Conservation (phyloP, 768 basidiomycete genomes). For the Hericium erinaceus region DNA sequence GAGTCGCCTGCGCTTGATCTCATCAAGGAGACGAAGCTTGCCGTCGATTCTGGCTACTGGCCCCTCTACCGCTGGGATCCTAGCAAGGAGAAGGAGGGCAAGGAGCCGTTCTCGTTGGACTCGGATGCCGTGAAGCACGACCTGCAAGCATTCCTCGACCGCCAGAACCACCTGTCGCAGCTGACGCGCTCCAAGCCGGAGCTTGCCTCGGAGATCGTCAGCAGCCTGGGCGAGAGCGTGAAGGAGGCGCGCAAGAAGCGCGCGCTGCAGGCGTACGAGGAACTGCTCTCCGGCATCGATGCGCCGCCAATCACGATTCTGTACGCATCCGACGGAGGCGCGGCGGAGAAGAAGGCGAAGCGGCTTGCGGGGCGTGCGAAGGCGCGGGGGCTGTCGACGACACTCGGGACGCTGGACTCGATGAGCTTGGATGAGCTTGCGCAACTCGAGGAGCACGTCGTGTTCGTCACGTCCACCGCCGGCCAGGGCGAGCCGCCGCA, state of each 20-base stretch:
- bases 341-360: conserved; percentile 95
- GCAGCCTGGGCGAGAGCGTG: conserved; percentile 75
- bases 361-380: conserved; percentile 74
- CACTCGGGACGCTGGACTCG: conserved; percentile 73
- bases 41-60: conserved; percentile 96
- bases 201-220: conserved; percentile 74
- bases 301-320: conserved; percentile 82
- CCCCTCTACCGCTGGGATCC: conserved; percentile 98
- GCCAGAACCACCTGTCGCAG: conserved; percentile 94
- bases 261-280: conserved; percentile 77
- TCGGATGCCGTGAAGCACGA: conserved; percentile 92
- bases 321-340: conserved; percentile 93
- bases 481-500: conserved; percentile 98
- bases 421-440: conserved; percentile 65
- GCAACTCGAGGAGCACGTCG: conserved; percentile 49
- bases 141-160: conserved; percentile 85
- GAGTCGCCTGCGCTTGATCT: conserved; percentile 73
- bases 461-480: conserved; percentile 85
- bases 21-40: conserved; percentile 96
- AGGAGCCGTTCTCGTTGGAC: conserved; percentile 88
- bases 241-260: conserved; percentile 75
- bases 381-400: conserved; percentile 71
- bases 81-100: conserved; percentile 58
- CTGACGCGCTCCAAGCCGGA: conserved; percentile 75
- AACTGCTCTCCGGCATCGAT: conserved; percentile 75